Conservation (phyloP, 495 filamentous ascomycete species). For the Aspergillus haitiensis region DNA sequence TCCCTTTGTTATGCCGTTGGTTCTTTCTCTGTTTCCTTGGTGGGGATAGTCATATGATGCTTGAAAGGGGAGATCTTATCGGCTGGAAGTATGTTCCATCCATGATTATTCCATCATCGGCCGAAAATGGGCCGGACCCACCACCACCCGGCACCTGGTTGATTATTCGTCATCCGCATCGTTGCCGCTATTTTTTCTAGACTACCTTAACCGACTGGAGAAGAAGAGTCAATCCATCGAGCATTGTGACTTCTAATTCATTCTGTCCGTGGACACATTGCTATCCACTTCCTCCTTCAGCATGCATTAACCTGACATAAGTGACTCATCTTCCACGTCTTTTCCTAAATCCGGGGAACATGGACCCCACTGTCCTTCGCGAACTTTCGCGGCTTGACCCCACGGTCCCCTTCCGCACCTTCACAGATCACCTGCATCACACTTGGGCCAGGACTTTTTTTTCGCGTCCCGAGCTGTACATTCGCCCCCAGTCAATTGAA, state of each 20-base stretch:
- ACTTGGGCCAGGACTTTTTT: constrained; percentile 97
- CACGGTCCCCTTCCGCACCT: constrained; percentile 72
- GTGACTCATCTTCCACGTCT: not conserved
- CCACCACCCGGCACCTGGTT: not conserved
- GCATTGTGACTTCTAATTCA: not conserved
- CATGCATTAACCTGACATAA: not conserved
- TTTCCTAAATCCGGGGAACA: constrained; percentile 30
- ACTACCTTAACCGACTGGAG: not conserved
- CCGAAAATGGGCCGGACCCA: constrained; percentile 5
- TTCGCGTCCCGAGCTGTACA: constrained; percentile 82
- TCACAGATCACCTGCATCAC: constrained; percentile 69
- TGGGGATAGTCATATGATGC: not conserved
- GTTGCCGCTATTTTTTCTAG: constrained; percentile 3
- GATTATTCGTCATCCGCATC: constrained; percentile 14
- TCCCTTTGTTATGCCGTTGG: not conserved
- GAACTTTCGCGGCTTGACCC: constrained; percentile 59
- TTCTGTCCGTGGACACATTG: not conserved
- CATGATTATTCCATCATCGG: not conserved
- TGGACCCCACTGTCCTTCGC: constrained; percentile 50
- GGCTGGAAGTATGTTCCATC: too few species aligned
- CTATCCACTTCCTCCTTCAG: not conserved
- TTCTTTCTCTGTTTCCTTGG: not conserved
- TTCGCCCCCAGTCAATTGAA: constrained; percentile 71
- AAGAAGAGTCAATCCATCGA: too few species aligned
- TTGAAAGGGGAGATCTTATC: too few species aligned